phyloP scores from a whole-genome alignment of 768 basidiomycete species.

The Pleurotus pulmonarius region DNA sequence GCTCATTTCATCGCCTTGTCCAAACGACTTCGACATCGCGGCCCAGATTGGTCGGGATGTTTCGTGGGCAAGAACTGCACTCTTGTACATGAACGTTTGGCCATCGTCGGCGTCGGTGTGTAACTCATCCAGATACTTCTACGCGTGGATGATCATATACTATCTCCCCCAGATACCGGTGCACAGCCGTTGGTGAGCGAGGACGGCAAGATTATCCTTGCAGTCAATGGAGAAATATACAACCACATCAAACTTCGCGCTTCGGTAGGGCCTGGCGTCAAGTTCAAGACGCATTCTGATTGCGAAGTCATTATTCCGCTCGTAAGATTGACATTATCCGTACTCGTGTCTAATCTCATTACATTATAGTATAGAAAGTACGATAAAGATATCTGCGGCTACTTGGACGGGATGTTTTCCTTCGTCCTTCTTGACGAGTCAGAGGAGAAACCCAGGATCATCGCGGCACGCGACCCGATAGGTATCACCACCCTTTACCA shows the following conservation, averaged over 20 bases:
- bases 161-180: constrained; percentile 68
- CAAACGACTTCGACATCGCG: constrained; percentile 88
- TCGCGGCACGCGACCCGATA: constrained; percentile 95
- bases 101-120: constrained; percentile 96
- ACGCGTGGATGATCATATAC: not conserved
- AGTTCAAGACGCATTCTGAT: constrained; percentile 96
- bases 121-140: constrained; percentile 8
- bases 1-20: constrained; percentile 79
- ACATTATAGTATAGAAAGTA: constrained; percentile 73
- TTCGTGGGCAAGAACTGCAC: constrained; percentile 79
- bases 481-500: constrained; percentile 99
- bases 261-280: constrained; percentile 55
- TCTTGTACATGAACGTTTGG: constrained; percentile 93
- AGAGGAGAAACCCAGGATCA: constrained; percentile 81
- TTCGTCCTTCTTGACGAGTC: constrained; percentile 96
- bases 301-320: constrained; percentile 96
- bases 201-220: constrained; percentile 78
- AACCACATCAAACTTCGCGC: constrained; percentile 86
- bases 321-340: constrained; percentile 37
- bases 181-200: constrained; percentile 91
- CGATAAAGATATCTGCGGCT: constrained; percentile 68
- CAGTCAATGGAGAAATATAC: constrained; percentile 99
- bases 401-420: constrained; percentile 98
- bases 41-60: constrained; percentile 98
- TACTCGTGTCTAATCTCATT: not conserved